Evolutionary conservation across 192 early-diverging fungal species (phyloP), one percentile per base, ranked within the genome.

Genomic region (Jimgerdemannia flammicorona): DNA sequence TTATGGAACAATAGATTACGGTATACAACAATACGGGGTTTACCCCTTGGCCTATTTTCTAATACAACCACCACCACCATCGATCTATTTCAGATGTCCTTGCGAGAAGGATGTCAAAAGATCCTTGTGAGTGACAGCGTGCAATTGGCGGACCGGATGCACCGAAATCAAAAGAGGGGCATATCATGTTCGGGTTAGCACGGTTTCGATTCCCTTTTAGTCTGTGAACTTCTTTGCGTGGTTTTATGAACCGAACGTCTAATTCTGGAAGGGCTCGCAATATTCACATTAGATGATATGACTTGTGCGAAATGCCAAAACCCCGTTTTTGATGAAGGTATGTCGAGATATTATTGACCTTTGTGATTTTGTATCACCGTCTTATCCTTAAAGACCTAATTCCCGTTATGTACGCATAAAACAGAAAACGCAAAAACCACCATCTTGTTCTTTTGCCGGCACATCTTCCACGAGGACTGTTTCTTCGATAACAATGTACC

Each of bases 401-500:
- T 59, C 14, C 49, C 49, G 14, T 14, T 59, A 6, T 14, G 6
- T 59, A 59, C 6, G 14, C 14, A 72, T 2, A 76, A 66, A n/a
- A 65, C 64, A 40, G 77, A 78, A 49, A 64, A 66, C 64, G 43
- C 71, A 54, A 66, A 72, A n/a, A 88, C 81, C 70, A 87, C 84
- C 71, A 83, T 98, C 44, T 84, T 95, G 17, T 99, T 97, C 75
- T 98, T 96, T 81, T 99, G 98, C 72, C 86, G 91, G 72, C 97
- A 99, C 78, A 85, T 88, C 2, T 97, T 89, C 77, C 98, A 99
- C 73, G 92, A 94, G 75, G 71, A 80, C 11, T 99, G 98, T 71
- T 79, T 98, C n/a, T 78, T 94, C 54, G 83, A 84, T 17, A 81
- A 88, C 3, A 87, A 88, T 40, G 83, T 90, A 3, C 74, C 75